Conservation (phyloP, 768 basidiomycete genomes). For the Russula lepida region DNA sequence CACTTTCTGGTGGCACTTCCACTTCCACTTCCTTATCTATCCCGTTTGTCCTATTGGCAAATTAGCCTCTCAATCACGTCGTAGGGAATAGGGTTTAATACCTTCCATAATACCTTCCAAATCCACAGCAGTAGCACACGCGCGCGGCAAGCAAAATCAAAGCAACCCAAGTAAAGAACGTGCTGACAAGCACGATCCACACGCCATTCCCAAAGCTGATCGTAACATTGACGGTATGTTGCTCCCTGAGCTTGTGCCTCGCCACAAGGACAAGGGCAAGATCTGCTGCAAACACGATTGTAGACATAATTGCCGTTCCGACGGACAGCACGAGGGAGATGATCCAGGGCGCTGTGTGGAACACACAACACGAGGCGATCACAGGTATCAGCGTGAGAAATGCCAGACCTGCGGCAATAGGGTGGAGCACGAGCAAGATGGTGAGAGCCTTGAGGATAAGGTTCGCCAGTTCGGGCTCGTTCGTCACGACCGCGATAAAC, state of each 20-base stretch:
- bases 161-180: constrained; percentile 49
- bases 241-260: constrained; percentile 33
- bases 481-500: constrained; percentile 35
- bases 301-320: constrained; percentile 45
- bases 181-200: constrained; percentile 60
- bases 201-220: constrained; percentile 58
- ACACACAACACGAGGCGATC: constrained; percentile 25
- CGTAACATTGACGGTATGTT: constrained; percentile 35
- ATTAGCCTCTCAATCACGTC: neutral
- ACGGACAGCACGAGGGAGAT: constrained; percentile 51
- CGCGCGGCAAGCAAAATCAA: constrained; percentile 54
- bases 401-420: constrained; percentile 52
- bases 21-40: neutral
- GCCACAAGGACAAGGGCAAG: constrained; percentile 51
- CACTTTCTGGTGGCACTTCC: neutral
- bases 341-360: constrained; percentile 45
- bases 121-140: constrained; percentile 59
- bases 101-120: constrained; percentile 5
- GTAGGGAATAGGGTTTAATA: neutral
- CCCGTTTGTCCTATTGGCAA: neutral
- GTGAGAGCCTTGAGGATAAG: constrained; percentile 39
- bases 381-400: constrained; percentile 40
- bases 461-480: constrained; percentile 38
- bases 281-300: constrained; percentile 52
- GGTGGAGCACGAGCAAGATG: constrained; percentile 59